These are phyloP conservation scores for Hansenula lynferdii DNA, from an alignment of 1,139 yeast genomes.

Conservation along the genomic window DNA sequence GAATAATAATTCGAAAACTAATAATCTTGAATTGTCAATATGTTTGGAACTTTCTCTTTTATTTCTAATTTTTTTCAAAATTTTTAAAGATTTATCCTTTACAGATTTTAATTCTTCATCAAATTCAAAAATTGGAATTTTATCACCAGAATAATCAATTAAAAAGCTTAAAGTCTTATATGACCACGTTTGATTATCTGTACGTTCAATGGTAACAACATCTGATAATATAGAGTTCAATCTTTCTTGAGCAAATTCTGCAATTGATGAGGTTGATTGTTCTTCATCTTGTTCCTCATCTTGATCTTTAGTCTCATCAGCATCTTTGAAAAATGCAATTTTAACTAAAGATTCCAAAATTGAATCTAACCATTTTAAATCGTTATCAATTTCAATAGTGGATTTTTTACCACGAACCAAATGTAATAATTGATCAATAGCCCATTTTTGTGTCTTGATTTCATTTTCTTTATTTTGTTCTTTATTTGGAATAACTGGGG, in stretches of 20 bases:
- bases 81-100: constrained; percentile 44
- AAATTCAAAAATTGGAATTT: constrained; percentile 36
- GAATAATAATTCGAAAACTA: constrained; percentile 57
- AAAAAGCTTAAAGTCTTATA: constrained; percentile 31
- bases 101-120: constrained; percentile 51
- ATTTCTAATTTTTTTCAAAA: constrained; percentile 42
- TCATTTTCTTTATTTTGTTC: constrained; percentile 23
- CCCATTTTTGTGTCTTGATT: constrained; percentile 53
- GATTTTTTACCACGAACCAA: constrained; percentile 47
- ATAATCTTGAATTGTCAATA: constrained; percentile 34
- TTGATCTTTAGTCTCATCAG: too few species aligned
- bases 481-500: constrained; percentile 13
- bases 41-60: constrained; percentile 33
- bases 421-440: constrained; percentile 59
- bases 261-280: constrained; percentile 25
- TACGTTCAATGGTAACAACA: constrained; percentile 40
- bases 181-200: constrained; percentile 58
- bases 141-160: constrained; percentile 30
- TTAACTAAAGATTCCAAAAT: constrained; percentile 47
- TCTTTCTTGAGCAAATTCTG: constrained; percentile 49
- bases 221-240: constrained; percentile 63
- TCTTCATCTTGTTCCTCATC: constrained; percentile 13
- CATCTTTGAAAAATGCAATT: constrained; percentile 49
- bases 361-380: constrained; percentile 39
- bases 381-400: constrained; percentile 14